Evolutionary conservation across 2,329 filamentous ascomycete species (phyloP).

Genomic region (Rosellinia necatrix): DNA sequence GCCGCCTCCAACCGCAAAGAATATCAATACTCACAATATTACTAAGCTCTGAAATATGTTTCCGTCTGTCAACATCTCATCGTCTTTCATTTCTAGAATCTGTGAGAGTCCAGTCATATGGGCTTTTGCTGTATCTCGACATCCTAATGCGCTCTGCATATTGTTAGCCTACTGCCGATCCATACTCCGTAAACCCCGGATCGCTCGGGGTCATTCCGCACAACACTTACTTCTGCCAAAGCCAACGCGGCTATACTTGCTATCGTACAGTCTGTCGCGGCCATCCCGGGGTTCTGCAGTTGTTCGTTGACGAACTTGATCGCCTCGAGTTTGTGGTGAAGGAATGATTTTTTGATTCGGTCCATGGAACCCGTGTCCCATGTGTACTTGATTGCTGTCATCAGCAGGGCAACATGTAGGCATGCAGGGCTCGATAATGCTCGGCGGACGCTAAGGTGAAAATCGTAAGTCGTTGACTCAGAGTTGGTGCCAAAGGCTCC

Average conservation of each 20-base stretch:
- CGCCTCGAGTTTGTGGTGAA: conserved; percentile 34
- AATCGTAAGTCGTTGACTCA: conserved; percentile 4
- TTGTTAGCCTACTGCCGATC: conserved; percentile 8
- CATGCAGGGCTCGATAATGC: conserved; percentile 32
- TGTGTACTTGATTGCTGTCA: conserved; percentile 33
- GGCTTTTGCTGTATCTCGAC: conserved; percentile 30
- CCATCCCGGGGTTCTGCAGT: conserved; percentile 28
- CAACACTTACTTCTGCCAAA: conserved; percentile 30
- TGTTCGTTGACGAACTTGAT: conserved; percentile 36
- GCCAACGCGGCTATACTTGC: conserved; percentile 32
- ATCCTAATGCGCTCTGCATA: conserved; percentile 31
- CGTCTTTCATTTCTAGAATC: conserved; percentile 28
- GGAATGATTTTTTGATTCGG: conserved; percentile 31
- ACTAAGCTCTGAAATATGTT: conserved; percentile 32
- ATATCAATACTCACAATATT: conserved; percentile 30
- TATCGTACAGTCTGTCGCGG: conserved; percentile 30
- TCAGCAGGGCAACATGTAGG: conserved; percentile 32
- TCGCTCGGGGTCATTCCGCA: background rate
- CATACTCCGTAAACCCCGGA: no score
- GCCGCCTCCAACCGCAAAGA: background rate
- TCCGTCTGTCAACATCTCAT: conserved; percentile 25
- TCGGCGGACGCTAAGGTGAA: conserved; percentile 25
- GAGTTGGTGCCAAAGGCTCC: background rate
- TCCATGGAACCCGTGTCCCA: conserved; percentile 36
- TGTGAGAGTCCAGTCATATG: conserved; percentile 32